A percentile compares a stretch with the other conserved stretches of the same genome.
phyloP scores from a whole-genome alignment of 1,139 yeast genomes.

The Geotrichum candidum region DNA sequence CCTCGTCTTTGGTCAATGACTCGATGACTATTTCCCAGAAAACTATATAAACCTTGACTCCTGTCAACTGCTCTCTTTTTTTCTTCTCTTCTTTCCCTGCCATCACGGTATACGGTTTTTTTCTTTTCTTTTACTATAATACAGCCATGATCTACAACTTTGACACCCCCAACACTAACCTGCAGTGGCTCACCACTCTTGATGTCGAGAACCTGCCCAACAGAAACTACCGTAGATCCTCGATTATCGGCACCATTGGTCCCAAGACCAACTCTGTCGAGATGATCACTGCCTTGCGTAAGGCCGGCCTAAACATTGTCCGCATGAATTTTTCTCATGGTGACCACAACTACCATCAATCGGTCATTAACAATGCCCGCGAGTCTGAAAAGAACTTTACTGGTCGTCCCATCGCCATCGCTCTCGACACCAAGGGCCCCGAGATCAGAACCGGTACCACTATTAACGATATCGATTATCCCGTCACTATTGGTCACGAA shows the following conservation, averaged over 20 bases:
- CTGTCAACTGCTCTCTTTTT: too few species aligned
- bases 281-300: conserved; percentile 77
- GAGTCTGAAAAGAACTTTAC: conserved; percentile 83
- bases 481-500: conserved; percentile 79
- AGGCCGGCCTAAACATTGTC: conserved; percentile 94
- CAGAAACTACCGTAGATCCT: conserved; percentile 82
- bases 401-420: conserved; percentile 97
- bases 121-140: too few species aligned
- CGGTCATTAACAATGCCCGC: conserved; percentile 92
- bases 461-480: conserved; percentile 65
- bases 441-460: conserved; percentile 99
- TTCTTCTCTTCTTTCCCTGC: too few species aligned
- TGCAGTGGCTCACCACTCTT: conserved; percentile 79
- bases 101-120: too few species aligned
- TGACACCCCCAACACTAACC: conserved; percentile 35
- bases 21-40: too few species aligned
- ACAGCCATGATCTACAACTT: too few species aligned
- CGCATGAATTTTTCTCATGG: conserved; percentile 99
- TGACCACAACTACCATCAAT: conserved; percentile 91
- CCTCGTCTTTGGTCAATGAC: too few species aligned
- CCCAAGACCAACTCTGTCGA: conserved; percentile 95
- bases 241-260: conserved; percentile 96
- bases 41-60: too few species aligned
- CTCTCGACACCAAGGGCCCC: conserved; percentile 98
- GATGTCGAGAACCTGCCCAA: conserved; percentile 76